Evolutionary conservation across 129 eudicot genomes (phyloP).

Genomic region (Escallonia herrerae): DNA sequence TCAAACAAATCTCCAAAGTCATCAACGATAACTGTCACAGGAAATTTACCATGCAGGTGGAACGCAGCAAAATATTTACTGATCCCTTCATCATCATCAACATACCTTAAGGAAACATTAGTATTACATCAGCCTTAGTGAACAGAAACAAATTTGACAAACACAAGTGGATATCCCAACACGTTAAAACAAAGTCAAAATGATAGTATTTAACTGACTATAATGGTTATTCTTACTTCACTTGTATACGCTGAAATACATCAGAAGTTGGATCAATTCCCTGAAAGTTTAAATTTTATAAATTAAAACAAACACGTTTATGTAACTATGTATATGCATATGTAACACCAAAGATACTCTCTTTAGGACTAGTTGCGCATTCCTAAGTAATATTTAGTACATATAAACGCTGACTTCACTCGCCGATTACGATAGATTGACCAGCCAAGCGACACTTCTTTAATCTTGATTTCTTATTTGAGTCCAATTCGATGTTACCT

Average conservation of each 20-base stretch:
- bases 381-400: too few relatives aligned
- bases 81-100: conserved; percentile 75
- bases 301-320: too few relatives aligned
- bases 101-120: conserved; percentile 48
- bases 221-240: conserved; percentile 41
- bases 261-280: conserved; percentile 66
- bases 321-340: too few relatives aligned
- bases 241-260: conserved; percentile 46
- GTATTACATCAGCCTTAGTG: not conserved
- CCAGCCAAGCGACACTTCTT: too few relatives aligned
- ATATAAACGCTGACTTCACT: too few relatives aligned
- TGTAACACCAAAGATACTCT: too few relatives aligned
- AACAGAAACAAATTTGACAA: too few relatives aligned
- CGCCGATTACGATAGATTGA: too few relatives aligned
- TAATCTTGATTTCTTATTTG: too few relatives aligned
- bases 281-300: conserved; percentile 15
- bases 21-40: conserved; percentile 56
- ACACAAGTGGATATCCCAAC: not conserved
- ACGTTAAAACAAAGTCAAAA: not conserved
- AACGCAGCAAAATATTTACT: conserved; percentile 81
- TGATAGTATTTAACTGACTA: too few relatives aligned
- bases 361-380: too few relatives aligned
- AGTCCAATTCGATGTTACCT: too few relatives aligned
- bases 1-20: conserved; percentile 67
- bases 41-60: conserved; percentile 51